phyloP scores from a whole-genome alignment of 345 rosid genomes.

The Garcia nutans region DNA sequence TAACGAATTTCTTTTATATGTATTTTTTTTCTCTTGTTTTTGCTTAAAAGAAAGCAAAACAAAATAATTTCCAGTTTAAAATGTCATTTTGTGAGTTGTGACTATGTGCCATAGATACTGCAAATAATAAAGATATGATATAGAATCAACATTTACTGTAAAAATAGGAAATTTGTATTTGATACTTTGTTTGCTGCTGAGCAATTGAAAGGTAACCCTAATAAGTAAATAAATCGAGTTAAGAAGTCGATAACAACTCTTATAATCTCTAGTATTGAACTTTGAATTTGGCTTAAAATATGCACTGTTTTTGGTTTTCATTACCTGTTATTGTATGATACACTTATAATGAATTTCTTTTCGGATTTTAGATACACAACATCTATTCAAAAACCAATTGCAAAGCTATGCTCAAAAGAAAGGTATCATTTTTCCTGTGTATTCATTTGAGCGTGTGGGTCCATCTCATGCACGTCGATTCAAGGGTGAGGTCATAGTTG shows the following conservation, averaged over 20 bases:
- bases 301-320: background rate
- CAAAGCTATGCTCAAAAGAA: conserved; percentile 53
- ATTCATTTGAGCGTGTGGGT: conserved; percentile 47
- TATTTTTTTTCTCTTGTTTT: background rate
- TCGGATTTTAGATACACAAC: conserved; percentile 25
- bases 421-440: conserved; percentile 41
- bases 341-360: background rate
- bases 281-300: background rate
- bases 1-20: background rate
- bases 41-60: background rate
- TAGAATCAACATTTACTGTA: too few species aligned
- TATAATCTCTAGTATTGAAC: background rate
- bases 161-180: background rate
- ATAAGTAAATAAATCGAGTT: background rate
- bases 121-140: background rate
- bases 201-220: background rate
- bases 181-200: background rate
- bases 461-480: conserved; percentile 62
- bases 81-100: background rate
- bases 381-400: conserved; percentile 45
- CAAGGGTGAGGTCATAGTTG: conserved; percentile 44
- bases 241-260: background rate
- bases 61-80: too few species aligned
- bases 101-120: background rate
- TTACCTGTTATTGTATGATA: background rate